These are phyloP conservation scores for Emergomyces africanus DNA, from an alignment of 2,329 filamentous ascomycete species.

Conservation along the genomic window DNA sequence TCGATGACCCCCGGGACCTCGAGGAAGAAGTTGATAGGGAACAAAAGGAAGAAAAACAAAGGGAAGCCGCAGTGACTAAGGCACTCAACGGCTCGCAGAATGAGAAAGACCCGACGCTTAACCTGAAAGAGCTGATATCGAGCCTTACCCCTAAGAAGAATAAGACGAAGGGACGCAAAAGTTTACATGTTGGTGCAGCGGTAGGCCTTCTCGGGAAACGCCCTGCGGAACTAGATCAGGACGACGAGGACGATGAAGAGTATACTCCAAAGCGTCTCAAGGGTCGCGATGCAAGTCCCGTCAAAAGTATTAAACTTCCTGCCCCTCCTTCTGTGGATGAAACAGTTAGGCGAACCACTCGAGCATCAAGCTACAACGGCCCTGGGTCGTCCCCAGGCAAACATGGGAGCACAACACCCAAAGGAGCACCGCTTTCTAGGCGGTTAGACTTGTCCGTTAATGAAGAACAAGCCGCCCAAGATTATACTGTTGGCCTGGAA, in stretches of 20 bases:
- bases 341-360: conserved; percentile 46
- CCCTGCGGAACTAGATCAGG: conserved; percentile 55
- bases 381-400: conserved; percentile 21
- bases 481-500: conserved; percentile 29
- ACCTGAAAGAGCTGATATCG: conserved; percentile 63
- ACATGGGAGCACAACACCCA: conserved; percentile 37
- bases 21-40: conserved; percentile 53
- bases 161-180: conserved; percentile 55
- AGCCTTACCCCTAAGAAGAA: conserved; percentile 66
- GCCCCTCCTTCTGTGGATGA: conserved; percentile 57
- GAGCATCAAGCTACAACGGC: conserved; percentile 35
- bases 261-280: conserved; percentile 52
- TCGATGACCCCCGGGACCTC: conserved; percentile 52
- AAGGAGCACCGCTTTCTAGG: conserved; percentile 42
- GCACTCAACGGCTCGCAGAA: conserved; percentile 25
- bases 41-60: conserved; percentile 45
- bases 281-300: conserved; percentile 59
- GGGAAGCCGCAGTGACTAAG: conserved; percentile 45
- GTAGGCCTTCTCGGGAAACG: conserved; percentile 62
- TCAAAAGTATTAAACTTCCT: conserved; percentile 60
- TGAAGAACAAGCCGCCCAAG: conserved; percentile 8
- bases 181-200: conserved; percentile 62
- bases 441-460: conserved; percentile 23
- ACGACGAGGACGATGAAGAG: conserved; percentile 45
- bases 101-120: conserved; percentile 51